Base-by-base conservation (phyloP, 306 rosid genomes). In the Ammopiptanthus mongolicus region DNA sequence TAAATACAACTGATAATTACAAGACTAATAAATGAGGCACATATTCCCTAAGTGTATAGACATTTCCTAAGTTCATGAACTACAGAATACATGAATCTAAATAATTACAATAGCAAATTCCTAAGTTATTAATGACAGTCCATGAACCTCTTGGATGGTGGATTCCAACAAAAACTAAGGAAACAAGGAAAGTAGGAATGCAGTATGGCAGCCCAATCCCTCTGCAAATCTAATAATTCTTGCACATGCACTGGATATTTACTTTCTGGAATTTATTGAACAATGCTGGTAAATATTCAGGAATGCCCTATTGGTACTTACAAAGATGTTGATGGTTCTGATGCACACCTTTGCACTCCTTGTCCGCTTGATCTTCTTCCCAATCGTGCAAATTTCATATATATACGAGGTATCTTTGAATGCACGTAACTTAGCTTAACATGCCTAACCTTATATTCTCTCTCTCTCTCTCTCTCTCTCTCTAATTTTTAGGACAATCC, bases 231-330 rank as follows among this genome's bases (percentile, higher is more conserved):
- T 78, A 69, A 37, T 62, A 36, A 37, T 83, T 69, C 36, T 74
- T 64, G 25, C 61, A 22, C 51, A 70, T 78, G 57, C 42, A 14
- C 41, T 69, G 65, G 25, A 74, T 57, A 39, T 28, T 18, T 13
- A 69, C 55, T 65, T 67, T 60, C 78, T 46, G 52, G 51, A 56
- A 55, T 62, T 74, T 62, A 28, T 85, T 68, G 63, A 80, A 47
- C 53, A 23, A 46, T 51, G 75, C 84, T 71, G 75, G 61, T 62
- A 57, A 56, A 69, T 80, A 77, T 82, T 64, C 86, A 94, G 98
- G 98, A 94, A 91, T 94, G 98, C 77, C 98, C 97, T 63, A 12
- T 89, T 83, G 98, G 97, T 73, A 88, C 98, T 62, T 94, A 88
- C 76, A 94, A 94, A 87, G 88, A 88, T 80, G 87, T 89, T 67